These are phyloP conservation scores for Phellopilus nigrolimitatus DNA, from an alignment of 1,284 basidiomycete species.

Conservation along the genomic window DNA sequence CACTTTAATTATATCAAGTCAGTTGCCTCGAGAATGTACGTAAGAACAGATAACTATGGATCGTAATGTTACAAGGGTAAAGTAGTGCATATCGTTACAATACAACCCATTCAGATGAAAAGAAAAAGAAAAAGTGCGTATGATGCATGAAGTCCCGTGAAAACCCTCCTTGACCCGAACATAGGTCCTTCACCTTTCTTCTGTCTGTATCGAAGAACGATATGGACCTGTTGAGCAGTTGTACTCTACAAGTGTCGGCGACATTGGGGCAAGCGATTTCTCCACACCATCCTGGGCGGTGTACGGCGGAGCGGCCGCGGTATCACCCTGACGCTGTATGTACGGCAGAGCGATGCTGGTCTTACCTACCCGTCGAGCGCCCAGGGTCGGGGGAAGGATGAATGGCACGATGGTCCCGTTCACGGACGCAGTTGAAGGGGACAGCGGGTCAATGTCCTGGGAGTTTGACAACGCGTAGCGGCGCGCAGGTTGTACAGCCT, in stretches of 20 bases:
- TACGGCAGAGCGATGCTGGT: background rate
- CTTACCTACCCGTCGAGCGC: background rate
- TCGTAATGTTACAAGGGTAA: too few species aligned
- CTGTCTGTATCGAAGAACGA: background rate
- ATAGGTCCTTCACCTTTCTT: too few species aligned
- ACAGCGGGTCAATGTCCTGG: constrained; percentile 6
- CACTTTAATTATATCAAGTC: too few species aligned
- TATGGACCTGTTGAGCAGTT: background rate
- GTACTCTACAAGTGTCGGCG: constrained; percentile 13
- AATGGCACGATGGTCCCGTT: constrained; percentile 7
- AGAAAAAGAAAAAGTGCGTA: too few species aligned
- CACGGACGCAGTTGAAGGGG: constrained; percentile 2
- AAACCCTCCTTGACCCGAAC: too few species aligned
- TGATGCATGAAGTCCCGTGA: too few species aligned
- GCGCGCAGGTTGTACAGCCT: background rate
- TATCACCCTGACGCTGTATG: background rate
- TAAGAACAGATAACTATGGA: too few species aligned
- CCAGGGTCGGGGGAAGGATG: constrained; percentile 4
- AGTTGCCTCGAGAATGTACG: too few species aligned
- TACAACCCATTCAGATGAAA: too few species aligned
- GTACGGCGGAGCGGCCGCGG: constrained; percentile 14
- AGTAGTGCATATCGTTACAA: too few species aligned
- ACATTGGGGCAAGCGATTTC: background rate
- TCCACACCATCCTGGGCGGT: background rate
- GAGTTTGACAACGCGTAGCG: background rate